Percentiles rank a stretch among this genome's conserved stretches.
These are phyloP conservation scores for Pterocarpus macrocarpus DNA, from an alignment of 306 rosid species.

Conservation along the genomic window DNA sequence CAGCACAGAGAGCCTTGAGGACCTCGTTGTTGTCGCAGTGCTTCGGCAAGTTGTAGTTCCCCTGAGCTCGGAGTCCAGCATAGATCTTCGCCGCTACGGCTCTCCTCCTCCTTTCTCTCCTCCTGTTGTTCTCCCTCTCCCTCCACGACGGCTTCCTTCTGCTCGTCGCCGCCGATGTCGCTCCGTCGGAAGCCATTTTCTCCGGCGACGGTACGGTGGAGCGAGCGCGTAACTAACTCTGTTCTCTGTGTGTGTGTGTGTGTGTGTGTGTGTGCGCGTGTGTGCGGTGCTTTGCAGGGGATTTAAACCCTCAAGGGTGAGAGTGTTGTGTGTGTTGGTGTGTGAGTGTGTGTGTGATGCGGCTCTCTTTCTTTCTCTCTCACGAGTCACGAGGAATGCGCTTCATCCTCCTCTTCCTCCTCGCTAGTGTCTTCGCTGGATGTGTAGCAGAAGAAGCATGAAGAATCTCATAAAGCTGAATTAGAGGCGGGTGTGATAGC, in stretches of 20 bases:
- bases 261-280: background rate
- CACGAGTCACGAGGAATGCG: conserved; percentile 70
- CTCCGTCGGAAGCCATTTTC: conserved; percentile 85
- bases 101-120: conserved; percentile 83
- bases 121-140: conserved; percentile 86
- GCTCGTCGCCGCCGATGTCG: conserved; percentile 67
- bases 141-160: conserved; percentile 91
- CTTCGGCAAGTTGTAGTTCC: conserved; percentile 83
- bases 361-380: background rate
- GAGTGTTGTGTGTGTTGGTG: background rate
- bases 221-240: background rate
- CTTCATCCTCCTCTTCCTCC: conserved; percentile 29
- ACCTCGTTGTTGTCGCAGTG: conserved; percentile 93
- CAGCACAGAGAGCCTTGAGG: conserved; percentile 77
- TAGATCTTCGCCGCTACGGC: conserved; percentile 86
- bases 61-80: conserved; percentile 83
- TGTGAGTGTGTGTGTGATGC: background rate
- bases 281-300: conserved; percentile 47
- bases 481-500: background rate
- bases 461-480: conserved; percentile 43
- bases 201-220: conserved; percentile 37
- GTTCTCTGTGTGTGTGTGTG: too few relatives aligned
- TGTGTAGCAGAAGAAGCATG: conserved; percentile 35
- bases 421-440: too few relatives aligned
- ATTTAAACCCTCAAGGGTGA: conserved; percentile 53